These are phyloP conservation scores for Hypoxylon lienhwacheense DNA, from an alignment of 495 filamentous ascomycete genomes.

Conservation along the genomic window DNA sequence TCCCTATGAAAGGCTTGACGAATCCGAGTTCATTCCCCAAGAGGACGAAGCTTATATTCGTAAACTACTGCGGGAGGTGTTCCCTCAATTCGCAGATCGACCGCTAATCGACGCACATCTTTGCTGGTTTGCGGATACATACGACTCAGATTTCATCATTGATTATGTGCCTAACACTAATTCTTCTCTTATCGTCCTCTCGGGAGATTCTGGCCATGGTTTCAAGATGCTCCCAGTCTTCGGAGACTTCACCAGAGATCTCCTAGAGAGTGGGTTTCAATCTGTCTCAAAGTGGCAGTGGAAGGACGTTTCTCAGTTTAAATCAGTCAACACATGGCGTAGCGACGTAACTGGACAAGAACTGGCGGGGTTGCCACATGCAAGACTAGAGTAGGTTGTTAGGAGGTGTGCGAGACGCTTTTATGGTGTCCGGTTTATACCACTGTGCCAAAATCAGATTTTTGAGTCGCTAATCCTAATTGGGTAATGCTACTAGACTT, in stretches of 20 bases:
- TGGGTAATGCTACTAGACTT: too few species aligned
- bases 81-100: slow-evolving; percentile 51
- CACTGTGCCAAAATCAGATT: too few species aligned
- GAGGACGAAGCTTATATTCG: slow-evolving; percentile 52
- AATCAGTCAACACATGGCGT: slow-evolving; percentile 3
- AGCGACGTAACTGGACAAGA: not conserved
- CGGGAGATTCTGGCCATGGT: slow-evolving; percentile 55
- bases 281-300: slow-evolving; percentile 48
- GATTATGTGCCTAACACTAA: slow-evolving; percentile 51
- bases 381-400: not conserved
- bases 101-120: slow-evolving; percentile 51
- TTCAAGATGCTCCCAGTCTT: slow-evolving; percentile 60
- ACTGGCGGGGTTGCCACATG: not conserved
- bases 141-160: slow-evolving; percentile 57
- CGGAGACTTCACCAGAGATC: slow-evolving; percentile 48
- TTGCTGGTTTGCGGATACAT: slow-evolving; percentile 59
- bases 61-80: slow-evolving; percentile 48
- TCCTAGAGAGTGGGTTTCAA: slow-evolving; percentile 43
- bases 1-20: slow-evolving; percentile 31
- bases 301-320: slow-evolving; percentile 37
- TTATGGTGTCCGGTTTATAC: too few species aligned
- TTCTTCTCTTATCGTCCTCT: slow-evolving; percentile 45
- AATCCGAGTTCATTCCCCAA: slow-evolving; percentile 47
- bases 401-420: not conserved
- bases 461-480: too few species aligned